Percentiles rank a stretch among this genome's conserved stretches.
Evolutionary conservation across 805 yeast species (phyloP).

Genomic region (Wickerhamomyces sydowiorum): DNA sequence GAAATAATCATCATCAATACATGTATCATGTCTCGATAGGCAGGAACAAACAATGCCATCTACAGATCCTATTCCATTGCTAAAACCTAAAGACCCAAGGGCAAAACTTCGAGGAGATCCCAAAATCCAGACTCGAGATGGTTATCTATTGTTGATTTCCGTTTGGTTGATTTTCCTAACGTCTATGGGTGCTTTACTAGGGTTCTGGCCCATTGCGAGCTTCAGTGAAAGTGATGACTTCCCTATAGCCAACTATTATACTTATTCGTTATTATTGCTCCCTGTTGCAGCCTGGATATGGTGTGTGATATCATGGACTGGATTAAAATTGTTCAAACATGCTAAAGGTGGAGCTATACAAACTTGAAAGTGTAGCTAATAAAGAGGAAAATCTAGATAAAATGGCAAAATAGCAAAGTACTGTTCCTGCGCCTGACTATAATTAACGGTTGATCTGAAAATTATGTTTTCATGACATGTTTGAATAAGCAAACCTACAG

Average conservation of each 20-base stretch:
- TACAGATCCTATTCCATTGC: constrained; percentile 7
- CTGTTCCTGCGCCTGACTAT: no score
- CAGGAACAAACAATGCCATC: neutral
- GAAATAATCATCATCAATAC: no score
- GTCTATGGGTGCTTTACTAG: constrained; percentile 7
- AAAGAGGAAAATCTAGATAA: no score
- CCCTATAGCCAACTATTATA: constrained; percentile 34
- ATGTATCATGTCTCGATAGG: no score
- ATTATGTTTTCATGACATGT: no score
- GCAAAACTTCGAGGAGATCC: neutral
- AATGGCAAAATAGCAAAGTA: no score
- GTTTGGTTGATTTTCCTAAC: constrained; percentile 9
- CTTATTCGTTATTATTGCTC: constrained; percentile 25
- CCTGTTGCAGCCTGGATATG: constrained; percentile 51
- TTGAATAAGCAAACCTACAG: no score
- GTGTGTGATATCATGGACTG: constrained; percentile 73
- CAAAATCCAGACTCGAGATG: constrained; percentile 6
- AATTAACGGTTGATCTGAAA: no score
- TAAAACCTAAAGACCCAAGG: constrained; percentile 5
- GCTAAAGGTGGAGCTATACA: constrained; percentile 52
- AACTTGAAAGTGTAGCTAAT: neutral
- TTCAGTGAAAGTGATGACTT: constrained; percentile 24
- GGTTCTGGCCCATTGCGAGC: constrained; percentile 8
- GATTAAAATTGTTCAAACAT: constrained; percentile 74
- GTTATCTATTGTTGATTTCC: constrained; percentile 5